A percentile compares a stretch with the other conserved stretches of the same genome.
These are phyloP conservation scores for Drechslera avenae DNA, from an alignment of 2,329 filamentous ascomycete genomes.

Conservation along the genomic window DNA sequence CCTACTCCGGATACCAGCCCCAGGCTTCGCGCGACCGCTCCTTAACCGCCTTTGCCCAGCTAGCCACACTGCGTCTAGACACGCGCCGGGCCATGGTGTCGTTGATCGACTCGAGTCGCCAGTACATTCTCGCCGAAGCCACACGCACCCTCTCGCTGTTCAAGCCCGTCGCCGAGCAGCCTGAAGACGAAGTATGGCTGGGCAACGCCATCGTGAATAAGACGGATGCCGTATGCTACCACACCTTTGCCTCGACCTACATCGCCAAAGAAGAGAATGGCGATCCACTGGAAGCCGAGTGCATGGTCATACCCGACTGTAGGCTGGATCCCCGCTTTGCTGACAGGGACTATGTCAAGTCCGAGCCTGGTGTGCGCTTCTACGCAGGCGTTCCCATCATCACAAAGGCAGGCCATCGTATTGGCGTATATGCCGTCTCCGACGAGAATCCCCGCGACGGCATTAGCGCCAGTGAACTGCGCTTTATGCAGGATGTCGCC, in stretches of 20 bases:
- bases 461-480: slow-evolving; percentile 31
- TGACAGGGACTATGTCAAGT: slow-evolving; percentile 31
- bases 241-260: slow-evolving; percentile 35
- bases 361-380: slow-evolving; percentile 38
- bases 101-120: slow-evolving; percentile 44
- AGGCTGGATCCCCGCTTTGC: slow-evolving; percentile 31
- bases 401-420: slow-evolving; percentile 36
- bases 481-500: slow-evolving; percentile 40
- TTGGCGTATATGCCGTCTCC: slow-evolving; percentile 41
- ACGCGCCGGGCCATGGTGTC: slow-evolving; percentile 45
- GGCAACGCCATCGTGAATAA: slow-evolving; percentile 40
- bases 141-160: slow-evolving; percentile 45
- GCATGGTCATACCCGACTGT: slow-evolving; percentile 36
- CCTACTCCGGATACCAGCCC: slow-evolving; percentile 30
- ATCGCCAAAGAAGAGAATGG: slow-evolving; percentile 27
- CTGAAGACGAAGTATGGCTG: slow-evolving; percentile 38
- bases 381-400: slow-evolving; percentile 42
- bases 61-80: slow-evolving; percentile 41
- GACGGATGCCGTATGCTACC: slow-evolving; percentile 37
- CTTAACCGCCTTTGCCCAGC: slow-evolving; percentile 46
- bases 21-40: slow-evolving; percentile 33
- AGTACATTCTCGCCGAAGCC: slow-evolving; percentile 49
- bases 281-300: slow-evolving; percentile 21
- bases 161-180: slow-evolving; percentile 25
- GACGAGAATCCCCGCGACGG: slow-evolving; percentile 37